Base-by-base conservation (phyloP, 306 rosid species). In the Gastrolobium villosum region DNA sequence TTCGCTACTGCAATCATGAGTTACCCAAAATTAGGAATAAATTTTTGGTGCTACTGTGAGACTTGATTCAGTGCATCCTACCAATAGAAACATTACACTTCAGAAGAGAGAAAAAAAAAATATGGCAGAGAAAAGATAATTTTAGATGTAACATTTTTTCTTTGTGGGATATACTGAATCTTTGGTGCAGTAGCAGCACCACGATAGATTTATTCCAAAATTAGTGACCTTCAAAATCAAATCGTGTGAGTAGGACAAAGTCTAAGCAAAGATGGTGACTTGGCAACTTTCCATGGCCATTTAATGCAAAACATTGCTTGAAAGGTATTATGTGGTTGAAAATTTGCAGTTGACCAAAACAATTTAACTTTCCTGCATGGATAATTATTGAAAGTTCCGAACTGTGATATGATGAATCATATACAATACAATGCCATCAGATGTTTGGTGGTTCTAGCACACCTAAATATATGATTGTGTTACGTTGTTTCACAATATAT, bases 341-440 rank as follows among this genome's bases (percentile, higher is more conserved):
- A 79, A 44, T 65, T 63, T 54, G 37, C 52, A 26, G 84, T 71
- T 75, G 86, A 89, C 83, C 7, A 60, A 75, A 57, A 69, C 60
- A 7, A 67, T 75, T 41, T 34, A 78, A 78, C 53, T 68, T 56
- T 78, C 54, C 28, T 39, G 13, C 48, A 63, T 35, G 62, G 43
- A 37, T 67, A 13, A 41, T 49, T 11, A 60, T 75, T 13, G 31
- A 6, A 34, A 14, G 40, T 34, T 10, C 61, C 43, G 13, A 48
- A 32, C 2, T 72, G 30, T 28, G 66, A 54, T 78, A 61, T 32
- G 70, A 60, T 48, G 20, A 55, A 68, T 5, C 30, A 6, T 54
- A n/a, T n/a, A n/a, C n/a, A n/a, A 37, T 31, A 55, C 0, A 45
- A 10, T 68, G n/a, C 10, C 9, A 44, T 26, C 8, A 15, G 8